These are phyloP conservation scores for Tillandsia fasciculata DNA, from an alignment of 176 grass and related monocot genomes.

Conservation along the genomic window DNA sequence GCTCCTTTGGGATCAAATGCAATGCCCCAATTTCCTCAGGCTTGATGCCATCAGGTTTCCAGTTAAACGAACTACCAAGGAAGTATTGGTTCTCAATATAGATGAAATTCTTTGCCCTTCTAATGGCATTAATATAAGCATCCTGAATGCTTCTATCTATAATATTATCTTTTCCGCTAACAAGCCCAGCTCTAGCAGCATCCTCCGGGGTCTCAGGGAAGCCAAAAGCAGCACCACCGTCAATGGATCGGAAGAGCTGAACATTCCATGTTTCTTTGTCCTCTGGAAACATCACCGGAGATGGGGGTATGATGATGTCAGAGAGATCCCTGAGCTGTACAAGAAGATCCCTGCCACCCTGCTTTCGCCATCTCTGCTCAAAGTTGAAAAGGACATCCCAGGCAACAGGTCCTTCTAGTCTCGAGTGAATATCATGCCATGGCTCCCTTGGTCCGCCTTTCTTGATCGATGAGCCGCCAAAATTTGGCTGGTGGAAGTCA, in stretches of 20 bases:
- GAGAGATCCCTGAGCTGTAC: slow-evolving; percentile 42
- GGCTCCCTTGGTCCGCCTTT: slow-evolving; percentile 77
- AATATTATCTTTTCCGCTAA: slow-evolving; percentile 74
- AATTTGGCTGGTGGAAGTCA: slow-evolving; percentile 81
- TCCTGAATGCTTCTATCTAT: slow-evolving; percentile 96
- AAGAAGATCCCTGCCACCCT: slow-evolving; percentile 47
- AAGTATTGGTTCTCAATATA: slow-evolving; percentile 99
- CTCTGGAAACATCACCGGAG: slow-evolving; percentile 51
- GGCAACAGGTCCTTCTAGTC: slow-evolving; percentile 64
- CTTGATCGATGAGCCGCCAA: slow-evolving; percentile 20
- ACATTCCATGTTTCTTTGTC: slow-evolving; percentile 73
- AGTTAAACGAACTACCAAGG: slow-evolving; percentile 69
- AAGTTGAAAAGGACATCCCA: slow-evolving; percentile 95
- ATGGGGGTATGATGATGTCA: slow-evolving; percentile 57
- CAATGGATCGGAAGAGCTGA: slow-evolving; percentile 80
- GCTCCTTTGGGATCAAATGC: slow-evolving; percentile 72
- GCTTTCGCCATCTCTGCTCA: slow-evolving; percentile 81
- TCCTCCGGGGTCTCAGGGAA: slow-evolving; percentile 65
- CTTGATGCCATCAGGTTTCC: slow-evolving; percentile 70
- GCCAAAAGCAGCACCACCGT: slow-evolving; percentile 53
- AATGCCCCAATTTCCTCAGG: slow-evolving; percentile 50
- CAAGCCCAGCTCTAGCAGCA: slow-evolving; percentile 53
- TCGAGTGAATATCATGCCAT: slow-evolving; percentile 85
- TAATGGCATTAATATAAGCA: slow-evolving; percentile 81
- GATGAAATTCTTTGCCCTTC: slow-evolving; percentile 63